A percentile compares a stretch with the other conserved stretches of the same genome.
These are phyloP conservation scores for Akanthomyces muscarius DNA, from an alignment of 2,329 filamentous ascomycete species.

Conservation along the genomic window DNA sequence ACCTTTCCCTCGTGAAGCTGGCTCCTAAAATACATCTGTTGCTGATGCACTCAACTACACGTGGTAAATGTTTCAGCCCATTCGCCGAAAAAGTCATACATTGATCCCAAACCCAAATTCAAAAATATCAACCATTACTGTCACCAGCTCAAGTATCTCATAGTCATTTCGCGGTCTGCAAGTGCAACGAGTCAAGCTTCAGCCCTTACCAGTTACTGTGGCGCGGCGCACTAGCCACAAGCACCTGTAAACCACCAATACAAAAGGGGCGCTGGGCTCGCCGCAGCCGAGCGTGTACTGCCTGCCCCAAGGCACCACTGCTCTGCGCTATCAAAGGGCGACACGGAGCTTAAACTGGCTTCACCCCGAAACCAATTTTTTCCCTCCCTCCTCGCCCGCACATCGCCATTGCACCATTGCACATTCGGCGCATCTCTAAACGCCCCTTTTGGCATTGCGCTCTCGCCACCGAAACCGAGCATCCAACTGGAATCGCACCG, in stretches of 20 bases:
- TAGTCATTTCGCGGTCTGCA: too few relatives aligned
- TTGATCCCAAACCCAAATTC: too few relatives aligned
- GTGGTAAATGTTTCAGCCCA: too few relatives aligned
- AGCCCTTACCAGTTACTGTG: not conserved
- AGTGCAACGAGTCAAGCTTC: not conserved
- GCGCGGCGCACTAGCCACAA: conserved; percentile 7
- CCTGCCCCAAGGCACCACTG: not conserved
- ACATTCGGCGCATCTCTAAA: conserved; percentile 1
- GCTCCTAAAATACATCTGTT: too few relatives aligned
- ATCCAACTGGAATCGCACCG: not conserved
- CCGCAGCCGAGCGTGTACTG: not conserved
- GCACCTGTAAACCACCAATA: not conserved
- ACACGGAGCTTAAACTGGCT: conserved; percentile 2
- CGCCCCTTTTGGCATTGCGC: not conserved
- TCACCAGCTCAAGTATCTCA: too few relatives aligned
- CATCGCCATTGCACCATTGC: conserved; percentile 6
- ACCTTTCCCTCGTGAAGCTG: too few relatives aligned
- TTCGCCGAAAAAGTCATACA: too few relatives aligned
- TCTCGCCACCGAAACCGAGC: not conserved
- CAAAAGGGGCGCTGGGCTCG: not conserved
- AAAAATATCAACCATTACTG: too few relatives aligned
- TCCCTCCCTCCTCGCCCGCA: conserved; percentile 6
- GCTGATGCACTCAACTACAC: too few relatives aligned
- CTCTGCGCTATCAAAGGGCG: conserved; percentile 6
- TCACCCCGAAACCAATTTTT: conserved; percentile 12